These are phyloP conservation scores for Solanum chacoense DNA, from an alignment of 305 asterid species.

Conservation along the genomic window DNA sequence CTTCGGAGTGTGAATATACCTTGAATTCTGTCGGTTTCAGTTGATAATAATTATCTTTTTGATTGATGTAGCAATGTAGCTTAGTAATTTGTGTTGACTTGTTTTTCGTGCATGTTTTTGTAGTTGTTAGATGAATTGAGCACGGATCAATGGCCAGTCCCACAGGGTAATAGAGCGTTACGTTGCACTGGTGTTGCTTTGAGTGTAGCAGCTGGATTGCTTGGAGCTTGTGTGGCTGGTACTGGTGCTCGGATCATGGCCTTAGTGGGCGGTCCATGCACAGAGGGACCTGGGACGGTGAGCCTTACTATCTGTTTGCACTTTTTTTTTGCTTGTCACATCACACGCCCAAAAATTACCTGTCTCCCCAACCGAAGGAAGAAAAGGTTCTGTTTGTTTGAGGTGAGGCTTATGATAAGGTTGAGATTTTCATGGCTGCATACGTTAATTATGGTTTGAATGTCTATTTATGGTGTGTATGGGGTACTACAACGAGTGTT, in stretches of 20 bases:
- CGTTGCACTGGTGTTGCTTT: constrained; percentile 95
- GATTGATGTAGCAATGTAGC: neutral
- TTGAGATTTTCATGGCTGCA: neutral
- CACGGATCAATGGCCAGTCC: constrained; percentile 78
- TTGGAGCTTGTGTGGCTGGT: constrained; percentile 74
- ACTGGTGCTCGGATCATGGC: constrained; percentile 82
- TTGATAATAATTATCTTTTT: neutral
- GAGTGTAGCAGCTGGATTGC: constrained; percentile 87
- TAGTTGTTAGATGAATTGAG: constrained; percentile 90
- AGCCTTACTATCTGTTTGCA: constrained; percentile 19
- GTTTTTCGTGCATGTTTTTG: neutral
- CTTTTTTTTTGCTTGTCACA: neutral
- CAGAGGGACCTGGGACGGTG: constrained; percentile 99
- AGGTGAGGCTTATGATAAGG: neutral
- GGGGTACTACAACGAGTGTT: neutral
- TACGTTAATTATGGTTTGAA: neutral
- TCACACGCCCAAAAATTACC: neutral
- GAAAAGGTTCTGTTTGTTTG: neutral
- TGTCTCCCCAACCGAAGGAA: neutral
- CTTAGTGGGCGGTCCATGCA: constrained; percentile 97
- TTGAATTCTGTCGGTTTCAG: constrained; percentile 41
- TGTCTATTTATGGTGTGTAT: neutral
- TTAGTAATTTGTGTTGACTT: neutral
- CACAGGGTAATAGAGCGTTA: constrained; percentile 69
- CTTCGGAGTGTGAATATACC: constrained; percentile 83